Percentiles rank a stretch among this genome's conserved stretches.
Evolutionary conservation across 345 rosid species (phyloP).

Genomic region (Gynandropsis gynandra): DNA sequence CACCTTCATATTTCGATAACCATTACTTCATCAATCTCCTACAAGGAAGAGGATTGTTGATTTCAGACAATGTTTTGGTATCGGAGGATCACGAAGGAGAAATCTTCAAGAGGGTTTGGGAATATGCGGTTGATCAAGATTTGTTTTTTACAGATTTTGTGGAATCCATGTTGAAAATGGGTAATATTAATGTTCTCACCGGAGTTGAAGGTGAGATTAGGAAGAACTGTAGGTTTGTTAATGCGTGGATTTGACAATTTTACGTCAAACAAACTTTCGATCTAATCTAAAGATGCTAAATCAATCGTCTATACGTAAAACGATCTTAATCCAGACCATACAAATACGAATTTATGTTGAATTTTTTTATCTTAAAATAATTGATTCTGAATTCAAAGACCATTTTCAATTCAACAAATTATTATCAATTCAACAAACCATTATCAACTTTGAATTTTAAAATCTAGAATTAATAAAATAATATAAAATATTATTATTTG

Average conservation of each 20-base stretch:
- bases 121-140: constrained; percentile 41
- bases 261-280: too few relatives aligned
- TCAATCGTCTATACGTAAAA: too few relatives aligned
- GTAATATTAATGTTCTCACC: constrained; percentile 48
- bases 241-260: constrained; percentile 16
- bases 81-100: constrained; percentile 44
- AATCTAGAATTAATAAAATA: too few relatives aligned
- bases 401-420: too few relatives aligned
- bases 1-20: constrained; percentile 63
- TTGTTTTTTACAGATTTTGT: constrained; percentile 46
- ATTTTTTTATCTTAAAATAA: too few relatives aligned
- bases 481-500: too few relatives aligned
- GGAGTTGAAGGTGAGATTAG: constrained; percentile 49
- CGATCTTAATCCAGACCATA: too few relatives aligned
- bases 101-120: constrained; percentile 37
- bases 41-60: constrained; percentile 53
- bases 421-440: too few relatives aligned
- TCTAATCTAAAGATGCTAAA: too few relatives aligned
- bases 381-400: too few relatives aligned
- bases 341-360: background rate
- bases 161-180: constrained; percentile 61
- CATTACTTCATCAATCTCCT: constrained; percentile 55
- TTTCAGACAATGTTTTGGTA: constrained; percentile 51
- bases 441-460: too few relatives aligned
- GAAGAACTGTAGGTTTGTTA: constrained; percentile 50